These are phyloP conservation scores for Paramyrothecium roridum DNA, from an alignment of 2,329 filamentous ascomycete genomes.

Conservation along the genomic window DNA sequence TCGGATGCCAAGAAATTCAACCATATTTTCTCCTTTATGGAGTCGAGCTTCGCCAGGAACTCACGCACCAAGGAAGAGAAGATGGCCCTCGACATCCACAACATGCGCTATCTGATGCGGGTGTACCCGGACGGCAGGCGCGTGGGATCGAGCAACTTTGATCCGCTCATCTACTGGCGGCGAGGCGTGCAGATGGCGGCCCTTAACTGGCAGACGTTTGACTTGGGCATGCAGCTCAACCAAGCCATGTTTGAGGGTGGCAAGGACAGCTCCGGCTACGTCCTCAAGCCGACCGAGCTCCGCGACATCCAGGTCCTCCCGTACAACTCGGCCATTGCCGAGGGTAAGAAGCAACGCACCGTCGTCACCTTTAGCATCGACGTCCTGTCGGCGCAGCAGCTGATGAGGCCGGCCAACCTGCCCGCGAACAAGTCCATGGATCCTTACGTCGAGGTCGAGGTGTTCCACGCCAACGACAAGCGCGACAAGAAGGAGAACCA, in stretches of 20 bases:
- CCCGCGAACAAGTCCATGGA: conserved; percentile 75
- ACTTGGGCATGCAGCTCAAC: conserved; percentile 92
- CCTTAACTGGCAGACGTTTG: conserved; percentile 97
- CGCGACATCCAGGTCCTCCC: conserved; percentile 65
- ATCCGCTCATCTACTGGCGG: conserved; percentile 90
- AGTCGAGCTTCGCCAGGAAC: conserved; percentile 80
- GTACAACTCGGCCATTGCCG: conserved; percentile 44
- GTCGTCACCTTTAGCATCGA: conserved; percentile 82
- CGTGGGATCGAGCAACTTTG: conserved; percentile 88
- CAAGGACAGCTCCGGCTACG: conserved; percentile 83
- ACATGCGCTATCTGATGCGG: conserved; percentile 86
- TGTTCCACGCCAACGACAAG: conserved; percentile 92
- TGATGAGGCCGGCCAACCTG: conserved; percentile 77
- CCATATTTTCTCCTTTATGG: conserved; percentile 93
- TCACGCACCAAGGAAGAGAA: conserved; percentile 75
- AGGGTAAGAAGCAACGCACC: conserved; percentile 72
- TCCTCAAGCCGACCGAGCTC: conserved; percentile 85
- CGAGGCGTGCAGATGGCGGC: conserved; percentile 97
- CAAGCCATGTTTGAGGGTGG: conserved; percentile 96
- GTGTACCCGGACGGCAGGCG: conserved; percentile 86
- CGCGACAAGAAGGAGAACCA: conserved; percentile 78
- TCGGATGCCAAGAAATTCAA: conserved; percentile 83
- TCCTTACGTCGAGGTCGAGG: conserved; percentile 91
- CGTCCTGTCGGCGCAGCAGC: conserved; percentile 89
- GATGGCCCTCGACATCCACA: conserved; percentile 79